Percentiles rank a stretch among this genome's conserved stretches.
Evolutionary conservation across 2,329 filamentous ascomycete genomes (phyloP).

Genomic region (Alternaria viburni): DNA sequence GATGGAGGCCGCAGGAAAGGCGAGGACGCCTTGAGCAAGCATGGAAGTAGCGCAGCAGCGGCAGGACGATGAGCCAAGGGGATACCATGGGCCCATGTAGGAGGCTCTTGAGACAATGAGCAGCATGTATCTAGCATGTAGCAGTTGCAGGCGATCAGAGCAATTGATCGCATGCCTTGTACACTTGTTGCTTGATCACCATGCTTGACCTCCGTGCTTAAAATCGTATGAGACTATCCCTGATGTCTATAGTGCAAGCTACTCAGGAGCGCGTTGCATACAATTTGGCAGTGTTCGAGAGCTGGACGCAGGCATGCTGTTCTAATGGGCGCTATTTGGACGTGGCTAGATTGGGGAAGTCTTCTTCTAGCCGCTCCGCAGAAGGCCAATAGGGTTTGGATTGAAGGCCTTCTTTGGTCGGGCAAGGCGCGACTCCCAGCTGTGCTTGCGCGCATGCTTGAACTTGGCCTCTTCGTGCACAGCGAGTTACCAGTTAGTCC

Average conservation of each 20-base stretch:
- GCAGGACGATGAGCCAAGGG: background rate
- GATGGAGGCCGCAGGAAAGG: too few species aligned
- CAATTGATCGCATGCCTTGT: too few species aligned
- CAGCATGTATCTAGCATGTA: background rate
- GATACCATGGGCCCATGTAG: background rate
- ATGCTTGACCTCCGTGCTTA: background rate
- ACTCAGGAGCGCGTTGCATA: background rate
- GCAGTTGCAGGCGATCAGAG: background rate
- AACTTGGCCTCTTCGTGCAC: accelerated
- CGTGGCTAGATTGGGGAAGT: background rate
- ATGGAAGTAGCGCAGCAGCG: background rate
- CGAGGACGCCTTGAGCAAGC: background rate
- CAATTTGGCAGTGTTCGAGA: background rate
- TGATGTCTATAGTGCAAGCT: background rate
- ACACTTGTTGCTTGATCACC: background rate
- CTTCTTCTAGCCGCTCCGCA: background rate
- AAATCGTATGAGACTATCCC: background rate
- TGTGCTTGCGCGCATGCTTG: background rate
- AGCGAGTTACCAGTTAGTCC: accelerated
- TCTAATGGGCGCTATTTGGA: too few species aligned
- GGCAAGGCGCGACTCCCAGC: background rate
- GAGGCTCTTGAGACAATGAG: background rate
- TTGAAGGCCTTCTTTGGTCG: background rate
- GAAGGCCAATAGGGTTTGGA: background rate
- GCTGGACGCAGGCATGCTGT: background rate